Conservation (phyloP, 2,329 filamentous ascomycete genomes). For the Rasamsonia emersonii region DNA sequence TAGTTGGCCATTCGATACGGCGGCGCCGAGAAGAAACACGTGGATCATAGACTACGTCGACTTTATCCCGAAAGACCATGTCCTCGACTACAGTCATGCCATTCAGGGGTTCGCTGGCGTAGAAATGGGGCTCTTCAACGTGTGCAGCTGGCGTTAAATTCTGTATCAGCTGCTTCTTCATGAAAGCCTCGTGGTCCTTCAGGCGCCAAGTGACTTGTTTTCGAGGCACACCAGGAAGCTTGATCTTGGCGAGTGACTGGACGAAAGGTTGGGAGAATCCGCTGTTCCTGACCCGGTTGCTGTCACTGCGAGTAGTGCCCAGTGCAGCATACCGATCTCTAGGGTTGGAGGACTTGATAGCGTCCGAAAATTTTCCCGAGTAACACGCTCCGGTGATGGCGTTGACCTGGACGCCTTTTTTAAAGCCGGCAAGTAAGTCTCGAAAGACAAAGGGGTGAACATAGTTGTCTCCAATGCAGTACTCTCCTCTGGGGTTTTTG, state of each 20-base stretch:
- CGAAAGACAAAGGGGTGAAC: neutral
- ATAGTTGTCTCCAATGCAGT: neutral
- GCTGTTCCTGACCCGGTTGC: slow-evolving; percentile 1
- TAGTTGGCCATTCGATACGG: slow-evolving; percentile 1
- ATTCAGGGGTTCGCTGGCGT: neutral
- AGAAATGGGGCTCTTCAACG: slow-evolving; percentile 1
- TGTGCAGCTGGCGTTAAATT: neutral
- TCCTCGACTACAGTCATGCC: neutral
- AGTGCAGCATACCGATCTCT: neutral
- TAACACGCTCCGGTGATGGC: too few relatives aligned
- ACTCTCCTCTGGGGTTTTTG: neutral
- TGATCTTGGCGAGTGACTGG: neutral
- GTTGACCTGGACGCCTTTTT: neutral
- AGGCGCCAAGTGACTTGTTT: neutral
- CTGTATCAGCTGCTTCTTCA: neutral
- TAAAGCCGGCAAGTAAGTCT: neutral
- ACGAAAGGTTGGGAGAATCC: neutral
- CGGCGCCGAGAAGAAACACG: slow-evolving; percentile 1
- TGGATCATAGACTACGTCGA: slow-evolving; percentile 1
- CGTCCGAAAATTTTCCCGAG: neutral
- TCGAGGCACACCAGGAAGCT: neutral
- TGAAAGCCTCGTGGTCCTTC: slow-evolving; percentile 1
- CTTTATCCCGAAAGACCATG: neutral
- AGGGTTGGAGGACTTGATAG: neutral
- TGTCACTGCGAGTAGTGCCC: neutral